These are phyloP conservation scores for Linum usitatissimum DNA, from an alignment of 345 rosid genomes.

Conservation along the genomic window DNA sequence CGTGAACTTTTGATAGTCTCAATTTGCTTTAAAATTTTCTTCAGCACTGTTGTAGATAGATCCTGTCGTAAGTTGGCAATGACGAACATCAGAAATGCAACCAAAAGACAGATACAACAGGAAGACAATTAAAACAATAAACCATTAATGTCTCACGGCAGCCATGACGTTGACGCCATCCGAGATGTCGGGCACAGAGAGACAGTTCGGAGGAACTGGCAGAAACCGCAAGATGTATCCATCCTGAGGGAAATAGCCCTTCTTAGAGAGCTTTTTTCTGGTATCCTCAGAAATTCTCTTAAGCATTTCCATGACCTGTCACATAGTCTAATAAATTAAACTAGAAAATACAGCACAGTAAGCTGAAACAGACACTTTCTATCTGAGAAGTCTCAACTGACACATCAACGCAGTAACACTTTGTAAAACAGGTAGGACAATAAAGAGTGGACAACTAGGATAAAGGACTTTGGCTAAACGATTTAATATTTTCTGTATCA, in stretches of 20 bases:
- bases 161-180: constrained; percentile 81
- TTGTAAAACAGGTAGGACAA: not conserved
- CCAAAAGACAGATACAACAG: not conserved
- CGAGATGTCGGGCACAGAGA: constrained; percentile 79
- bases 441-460: no score
- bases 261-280: constrained; percentile 56
- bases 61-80: constrained; percentile 39
- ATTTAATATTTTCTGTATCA: no score
- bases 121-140: constrained; percentile 4
- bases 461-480: no score
- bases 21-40: constrained; percentile 67
- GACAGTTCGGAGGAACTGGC: constrained; percentile 94
- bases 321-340: not conserved
- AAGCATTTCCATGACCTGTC: constrained; percentile 68
- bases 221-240: constrained; percentile 64
- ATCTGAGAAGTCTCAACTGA: not conserved
- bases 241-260: constrained; percentile 86
- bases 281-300: constrained; percentile 58
- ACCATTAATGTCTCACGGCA: constrained; percentile 43
- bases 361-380: no score
- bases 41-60: constrained; percentile 61
- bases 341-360: not conserved
- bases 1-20: constrained; percentile 56
- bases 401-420: not conserved
- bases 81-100: not conserved